A percentile compares a stretch with the other conserved stretches of the same genome.
phyloP scores from a whole-genome alignment of 2,329 filamentous ascomycete genomes.

The Epicoccum nigrum region DNA sequence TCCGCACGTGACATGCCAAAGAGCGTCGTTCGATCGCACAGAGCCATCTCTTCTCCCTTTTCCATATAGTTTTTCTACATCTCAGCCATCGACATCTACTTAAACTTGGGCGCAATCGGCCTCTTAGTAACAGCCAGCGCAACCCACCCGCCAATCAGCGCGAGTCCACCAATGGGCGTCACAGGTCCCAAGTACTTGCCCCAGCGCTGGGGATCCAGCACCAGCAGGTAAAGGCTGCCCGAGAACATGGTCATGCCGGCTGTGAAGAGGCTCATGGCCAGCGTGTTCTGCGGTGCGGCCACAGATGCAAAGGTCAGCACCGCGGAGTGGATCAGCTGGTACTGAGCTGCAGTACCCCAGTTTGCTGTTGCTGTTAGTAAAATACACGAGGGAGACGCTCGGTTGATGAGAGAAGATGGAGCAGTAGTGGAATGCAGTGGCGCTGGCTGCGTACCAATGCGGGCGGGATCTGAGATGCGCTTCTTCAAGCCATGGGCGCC shows the following conservation, averaged over 20 bases:
- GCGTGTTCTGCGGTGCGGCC: conserved; percentile 60
- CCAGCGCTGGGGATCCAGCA: conserved; percentile 66
- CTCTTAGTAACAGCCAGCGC: conserved; percentile 49
- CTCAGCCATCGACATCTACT: conserved; percentile 4
- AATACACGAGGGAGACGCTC: no score
- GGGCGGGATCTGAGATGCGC: conserved; percentile 63
- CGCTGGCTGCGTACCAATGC: conserved; percentile 50
- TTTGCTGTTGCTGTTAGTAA: conserved; percentile 45
- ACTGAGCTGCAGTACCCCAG: conserved; percentile 70
- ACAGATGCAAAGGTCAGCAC: conserved; percentile 63
- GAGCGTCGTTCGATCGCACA: no score
- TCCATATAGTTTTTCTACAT: background rate
- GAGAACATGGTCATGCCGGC: conserved; percentile 72
- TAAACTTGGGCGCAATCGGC: conserved; percentile 25
- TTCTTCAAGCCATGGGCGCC: conserved; percentile 71
- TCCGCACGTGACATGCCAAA: background rate
- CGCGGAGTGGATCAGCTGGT: conserved; percentile 70
- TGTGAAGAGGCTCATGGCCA: conserved; percentile 65
- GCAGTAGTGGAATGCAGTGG: no score
- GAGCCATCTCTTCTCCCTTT: background rate
- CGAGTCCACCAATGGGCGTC: conserved; percentile 68
- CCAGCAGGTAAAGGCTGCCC: conserved; percentile 68
- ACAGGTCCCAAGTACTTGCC: conserved; percentile 64
- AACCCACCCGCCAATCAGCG: conserved; percentile 69
- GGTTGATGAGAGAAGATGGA: no score